A percentile compares a stretch with the other conserved stretches of the same genome.
These are phyloP conservation scores for Zea luxurians DNA, from an alignment of 176 grass and related monocot genomes.

Conservation along the genomic window DNA sequence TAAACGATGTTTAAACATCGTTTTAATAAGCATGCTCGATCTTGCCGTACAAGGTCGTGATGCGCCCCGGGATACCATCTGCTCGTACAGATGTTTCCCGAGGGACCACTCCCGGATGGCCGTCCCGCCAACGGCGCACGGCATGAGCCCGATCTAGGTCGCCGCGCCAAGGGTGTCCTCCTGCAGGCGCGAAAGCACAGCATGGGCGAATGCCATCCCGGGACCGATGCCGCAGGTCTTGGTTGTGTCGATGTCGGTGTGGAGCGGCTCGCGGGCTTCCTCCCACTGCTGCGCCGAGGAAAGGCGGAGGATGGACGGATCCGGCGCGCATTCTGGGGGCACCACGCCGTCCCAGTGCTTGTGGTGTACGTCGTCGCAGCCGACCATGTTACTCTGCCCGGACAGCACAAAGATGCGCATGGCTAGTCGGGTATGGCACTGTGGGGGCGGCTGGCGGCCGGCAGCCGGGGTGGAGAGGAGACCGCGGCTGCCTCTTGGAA, in stretches of 20 bases:
- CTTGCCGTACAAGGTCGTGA: constrained; percentile 48
- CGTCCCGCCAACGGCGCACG: constrained; percentile 81
- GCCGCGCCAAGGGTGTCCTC: background rate
- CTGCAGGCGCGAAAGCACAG: constrained; percentile 42
- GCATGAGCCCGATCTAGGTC: constrained; percentile 43
- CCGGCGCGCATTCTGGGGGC: constrained; percentile 54
- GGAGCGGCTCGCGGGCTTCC: constrained; percentile 66
- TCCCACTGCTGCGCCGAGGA: constrained; percentile 57
- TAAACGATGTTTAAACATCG: too few species aligned
- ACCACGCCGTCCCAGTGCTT: constrained; percentile 73
- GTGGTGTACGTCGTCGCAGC: constrained; percentile 68
- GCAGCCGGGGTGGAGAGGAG: too few species aligned
- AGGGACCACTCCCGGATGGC: constrained; percentile 74
- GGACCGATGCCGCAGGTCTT: constrained; percentile 80
- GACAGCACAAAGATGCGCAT: constrained; percentile 78
- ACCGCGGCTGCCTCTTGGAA: too few species aligned
- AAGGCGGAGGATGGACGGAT: constrained; percentile 58
- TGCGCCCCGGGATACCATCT: constrained; percentile 65
- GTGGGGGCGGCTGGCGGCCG: background rate
- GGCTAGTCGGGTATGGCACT: background rate
- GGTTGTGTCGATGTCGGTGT: constrained; percentile 69
- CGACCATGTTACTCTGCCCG: constrained; percentile 94
- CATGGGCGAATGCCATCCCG: constrained; percentile 75
- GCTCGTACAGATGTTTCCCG: constrained; percentile 63
- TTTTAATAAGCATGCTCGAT: too few species aligned